Base-by-base conservation (phyloP, 805 yeast species). In the Tetrapisispora pingtungensis region DNA sequence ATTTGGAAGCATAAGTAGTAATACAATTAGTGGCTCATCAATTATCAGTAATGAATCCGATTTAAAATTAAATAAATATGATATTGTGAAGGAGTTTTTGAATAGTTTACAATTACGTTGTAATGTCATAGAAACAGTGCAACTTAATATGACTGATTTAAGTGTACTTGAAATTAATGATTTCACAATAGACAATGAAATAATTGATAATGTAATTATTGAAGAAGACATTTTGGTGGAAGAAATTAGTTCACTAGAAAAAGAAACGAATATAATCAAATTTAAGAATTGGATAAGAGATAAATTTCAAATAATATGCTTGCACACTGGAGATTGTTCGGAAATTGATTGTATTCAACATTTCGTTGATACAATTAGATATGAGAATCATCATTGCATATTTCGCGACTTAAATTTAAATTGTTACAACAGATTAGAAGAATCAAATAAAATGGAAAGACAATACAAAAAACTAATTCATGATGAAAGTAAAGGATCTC, bases 51-150 rank as follows among this genome's bases (percentile, higher is more conserved):
- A 32, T 24, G 42, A 43, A 2, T 13, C 14, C 1, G 46, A 38
- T 14, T 34, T 38, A 27, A 39, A 41, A 47, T 49, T 49, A 30
- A 47, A 49, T 36, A 51, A 51, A 37, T 47, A 45, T 40, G 54
- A 51, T 28, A 43, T 51, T 10, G 33, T 37, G 7, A 26, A 37
- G 18, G 40, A 37, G 18, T 37, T 10, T 50, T 46, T 40, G 41
- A 42, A 27, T 37, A 46, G 36, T 50, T 48, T 24, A 42, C 46
- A 35, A 43, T 36, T 17, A 44, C 45, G 32, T 40, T 50, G 35
- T 14, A 19, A n/a, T 19, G 15, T 7, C n/a, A 18, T 15, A n/a
- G n/a, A 6, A 3, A 14, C 20, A 20, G 5, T 12, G 20, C 27
- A 13, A 20, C 2, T n/a, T 14, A 18, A 31, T 38, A 7, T n/a